Percentiles rank a stretch among this genome's conserved stretches.
These are phyloP conservation scores for Cytospora piceicola DNA, from an alignment of 2,329 filamentous ascomycete genomes.

Conservation along the genomic window DNA sequence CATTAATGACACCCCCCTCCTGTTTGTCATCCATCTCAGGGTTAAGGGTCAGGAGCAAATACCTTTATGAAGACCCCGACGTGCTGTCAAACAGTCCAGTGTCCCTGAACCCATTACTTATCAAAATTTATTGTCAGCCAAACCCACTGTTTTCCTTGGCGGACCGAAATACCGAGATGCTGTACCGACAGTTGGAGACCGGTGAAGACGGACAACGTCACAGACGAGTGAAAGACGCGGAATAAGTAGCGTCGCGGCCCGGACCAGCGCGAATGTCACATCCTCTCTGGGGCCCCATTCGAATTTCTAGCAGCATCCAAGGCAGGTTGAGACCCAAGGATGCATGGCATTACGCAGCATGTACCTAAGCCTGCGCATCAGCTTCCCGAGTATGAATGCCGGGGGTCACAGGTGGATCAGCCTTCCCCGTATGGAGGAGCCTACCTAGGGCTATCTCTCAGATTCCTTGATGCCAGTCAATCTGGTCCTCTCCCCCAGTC, in stretches of 20 bases:
- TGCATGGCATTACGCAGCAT: neutral
- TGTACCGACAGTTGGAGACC: neutral
- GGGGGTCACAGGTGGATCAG: neutral
- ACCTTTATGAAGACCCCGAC: too few species aligned
- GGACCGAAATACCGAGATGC: neutral
- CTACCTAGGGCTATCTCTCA: too few species aligned
- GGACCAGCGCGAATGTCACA: too few species aligned
- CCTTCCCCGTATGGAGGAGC: neutral
- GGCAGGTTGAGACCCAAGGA: neutral
- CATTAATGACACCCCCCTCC: too few species aligned
- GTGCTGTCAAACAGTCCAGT: too few species aligned
- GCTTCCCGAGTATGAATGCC: neutral
- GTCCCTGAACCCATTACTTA: too few species aligned
- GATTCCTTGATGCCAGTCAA: too few species aligned
- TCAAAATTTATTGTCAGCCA: too few species aligned
- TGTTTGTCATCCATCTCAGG: too few species aligned
- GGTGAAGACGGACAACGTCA: neutral
- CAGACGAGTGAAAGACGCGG: neutral
- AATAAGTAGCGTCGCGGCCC: neutral
- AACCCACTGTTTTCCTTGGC: neutral
- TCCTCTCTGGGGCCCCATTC: too few species aligned
- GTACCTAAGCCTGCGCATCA: neutral
- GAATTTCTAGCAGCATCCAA: too few species aligned
- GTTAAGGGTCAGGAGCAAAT: too few species aligned
- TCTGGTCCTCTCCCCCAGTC: neutral